Evolutionary conservation across 345 rosid species (phyloP), one percentile per base, ranked within the genome.

Genomic region (Mangifera indica): DNA sequence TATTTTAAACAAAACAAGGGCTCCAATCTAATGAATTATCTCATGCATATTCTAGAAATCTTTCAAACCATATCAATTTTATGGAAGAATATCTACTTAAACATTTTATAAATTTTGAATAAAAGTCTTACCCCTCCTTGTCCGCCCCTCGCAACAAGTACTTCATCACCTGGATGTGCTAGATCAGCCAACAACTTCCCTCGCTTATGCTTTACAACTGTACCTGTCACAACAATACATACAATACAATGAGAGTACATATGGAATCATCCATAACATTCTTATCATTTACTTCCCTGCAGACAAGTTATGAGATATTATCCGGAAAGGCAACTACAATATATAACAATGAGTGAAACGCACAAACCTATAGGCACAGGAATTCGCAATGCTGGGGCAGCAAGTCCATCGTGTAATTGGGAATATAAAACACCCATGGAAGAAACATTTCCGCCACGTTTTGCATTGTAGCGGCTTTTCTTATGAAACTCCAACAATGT

Each of bases 371-470:
- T 49, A 70, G 96, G 96, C 52, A 90, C 89, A 59, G 88, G 84
- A 55, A 90, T 83, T 34, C 89, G 89, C 78, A 90, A 70, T 45
- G 83, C 68, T 0, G 89, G 88, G 48, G 88, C 87, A 70, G 83
- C 78, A 54, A 84, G 78, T 52, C 93, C 96, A 72, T 83, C 69
- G 62, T 52, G 86, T 80, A 75, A 68, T 45, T 67, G 89, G 17
- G 89, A 83, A 53, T 83, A 77, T 64, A 86, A 82, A 73, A 79
- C 83, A 1, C 87, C 88, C 88, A 81, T 80, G 1, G 90, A 81
- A 72, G 77, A 88, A 56, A 88, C 93, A 83, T 88, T 87, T 63
- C 96, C 93, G 7, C 96, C 96, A 14, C 96, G 89, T 71, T 90
- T 90, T 15, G 91, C 96, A 52, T 76, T 85, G 71, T 79, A 81